Conservation (phyloP, 2,329 filamentous ascomycete genomes). For the Curvularia sp. region DNA sequence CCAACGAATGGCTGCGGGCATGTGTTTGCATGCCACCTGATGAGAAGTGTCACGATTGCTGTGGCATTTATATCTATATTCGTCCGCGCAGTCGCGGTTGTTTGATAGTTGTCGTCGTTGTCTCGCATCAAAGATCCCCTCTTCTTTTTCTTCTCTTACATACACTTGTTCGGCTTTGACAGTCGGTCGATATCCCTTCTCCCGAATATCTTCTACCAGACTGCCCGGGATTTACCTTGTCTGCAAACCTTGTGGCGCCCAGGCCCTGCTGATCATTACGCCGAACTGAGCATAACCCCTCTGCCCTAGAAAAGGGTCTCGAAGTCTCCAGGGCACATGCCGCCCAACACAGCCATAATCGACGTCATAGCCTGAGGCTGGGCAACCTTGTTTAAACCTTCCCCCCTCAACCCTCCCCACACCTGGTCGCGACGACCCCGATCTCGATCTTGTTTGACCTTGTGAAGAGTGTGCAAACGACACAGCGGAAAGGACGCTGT, state of each 20-base stretch:
- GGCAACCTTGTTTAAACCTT: conserved; percentile 9
- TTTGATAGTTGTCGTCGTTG: background rate
- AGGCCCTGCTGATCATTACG: conserved; percentile 12
- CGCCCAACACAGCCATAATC: background rate
- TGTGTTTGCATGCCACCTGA: background rate
- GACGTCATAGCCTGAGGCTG: conserved; percentile 11
- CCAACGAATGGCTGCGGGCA: conserved; percentile 19
- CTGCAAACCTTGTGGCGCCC: conserved; percentile 5
- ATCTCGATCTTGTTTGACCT: background rate
- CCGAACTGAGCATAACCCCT: conserved; percentile 9
- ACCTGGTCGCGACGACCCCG: background rate
- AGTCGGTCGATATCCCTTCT: conserved; percentile 15
- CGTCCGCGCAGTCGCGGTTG: too few relatives aligned
- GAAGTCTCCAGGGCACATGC: conserved; percentile 12
- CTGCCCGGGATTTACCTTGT: background rate
- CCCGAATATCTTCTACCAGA: background rate
- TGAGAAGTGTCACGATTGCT: background rate
- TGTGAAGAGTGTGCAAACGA: background rate
- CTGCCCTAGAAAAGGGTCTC: conserved; percentile 4
- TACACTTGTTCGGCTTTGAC: conserved; percentile 22
- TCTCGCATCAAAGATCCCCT: background rate
- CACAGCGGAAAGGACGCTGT: background rate
- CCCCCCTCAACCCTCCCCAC: background rate
- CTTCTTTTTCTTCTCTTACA: background rate
- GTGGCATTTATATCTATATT: background rate